These are phyloP conservation scores for Scutellaria minor DNA, from an alignment of 257 asterid species.

Conservation along the genomic window DNA sequence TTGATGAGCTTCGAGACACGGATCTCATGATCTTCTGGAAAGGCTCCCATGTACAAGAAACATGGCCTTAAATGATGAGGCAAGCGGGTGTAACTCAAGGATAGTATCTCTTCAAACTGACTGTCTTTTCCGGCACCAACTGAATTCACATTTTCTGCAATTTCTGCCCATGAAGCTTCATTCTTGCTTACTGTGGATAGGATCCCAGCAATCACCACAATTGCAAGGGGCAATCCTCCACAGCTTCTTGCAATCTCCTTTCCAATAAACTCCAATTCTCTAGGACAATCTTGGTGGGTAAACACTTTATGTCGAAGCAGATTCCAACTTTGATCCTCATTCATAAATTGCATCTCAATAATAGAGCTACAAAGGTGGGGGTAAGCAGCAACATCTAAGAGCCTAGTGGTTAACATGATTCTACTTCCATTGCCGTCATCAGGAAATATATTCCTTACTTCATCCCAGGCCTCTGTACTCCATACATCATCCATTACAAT, in stretches of 20 bases:
- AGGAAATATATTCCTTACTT: background rate
- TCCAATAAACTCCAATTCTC: background rate
- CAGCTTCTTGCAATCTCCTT: slow-evolving; percentile 18
- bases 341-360: slow-evolving; percentile 4
- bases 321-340: slow-evolving; percentile 9
- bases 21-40: slow-evolving; percentile 16
- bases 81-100: slow-evolving; percentile 22
- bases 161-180: background rate
- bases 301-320: slow-evolving; percentile 18
- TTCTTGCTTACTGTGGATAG: background rate
- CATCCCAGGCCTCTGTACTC: slow-evolving; percentile 31
- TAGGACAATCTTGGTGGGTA: background rate
- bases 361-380: background rate
- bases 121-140: background rate
- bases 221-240: slow-evolving; percentile 22
- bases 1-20: slow-evolving; percentile 16
- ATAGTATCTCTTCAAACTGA: slow-evolving; percentile 27
- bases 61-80: slow-evolving; percentile 22
- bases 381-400: background rate
- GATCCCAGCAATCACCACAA: slow-evolving; percentile 27
- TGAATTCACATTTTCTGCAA: slow-evolving; percentile 10
- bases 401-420: background rate
- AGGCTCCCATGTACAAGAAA: slow-evolving; percentile 27
- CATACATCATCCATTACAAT: slow-evolving; percentile 29
- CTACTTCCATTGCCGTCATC: slow-evolving; percentile 8